phyloP scores from a whole-genome alignment of 1,284 basidiomycete species.

The Apiotrichum montevideense region DNA sequence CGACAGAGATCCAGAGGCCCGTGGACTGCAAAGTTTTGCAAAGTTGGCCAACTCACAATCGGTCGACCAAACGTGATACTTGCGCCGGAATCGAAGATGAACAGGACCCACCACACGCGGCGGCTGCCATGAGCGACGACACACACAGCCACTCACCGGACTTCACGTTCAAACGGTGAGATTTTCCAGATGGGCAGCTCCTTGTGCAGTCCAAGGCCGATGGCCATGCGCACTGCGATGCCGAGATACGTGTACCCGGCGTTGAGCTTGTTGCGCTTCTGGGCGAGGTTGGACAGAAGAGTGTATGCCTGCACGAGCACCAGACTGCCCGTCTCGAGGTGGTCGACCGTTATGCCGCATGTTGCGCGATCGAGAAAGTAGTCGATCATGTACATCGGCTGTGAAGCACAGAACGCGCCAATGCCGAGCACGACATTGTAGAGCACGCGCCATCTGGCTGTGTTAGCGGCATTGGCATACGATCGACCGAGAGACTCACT shows the following conservation, averaged over 20 bases:
- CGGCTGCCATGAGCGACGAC: constrained; percentile 1
- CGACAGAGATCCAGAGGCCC: no score
- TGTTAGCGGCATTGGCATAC: neutral
- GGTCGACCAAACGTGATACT: constrained; percentile 28
- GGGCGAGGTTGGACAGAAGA: constrained; percentile 25
- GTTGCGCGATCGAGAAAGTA: constrained; percentile 21
- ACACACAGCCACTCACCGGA: constrained; percentile 3
- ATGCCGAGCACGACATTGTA: constrained; percentile 20
- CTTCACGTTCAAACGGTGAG: constrained; percentile 27
- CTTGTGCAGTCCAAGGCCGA: constrained; percentile 28
- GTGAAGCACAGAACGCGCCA: constrained; percentile 22
- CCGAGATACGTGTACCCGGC: constrained; percentile 24
- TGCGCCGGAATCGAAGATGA: constrained; percentile 25
- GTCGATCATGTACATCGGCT: constrained; percentile 20
- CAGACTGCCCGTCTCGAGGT: constrained; percentile 23
- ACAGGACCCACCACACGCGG: constrained; percentile 30
- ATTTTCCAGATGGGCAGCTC: constrained; percentile 24
- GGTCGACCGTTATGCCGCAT: constrained; percentile 11
- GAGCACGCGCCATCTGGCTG: constrained; percentile 17
- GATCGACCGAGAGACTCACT: constrained; percentile 7
- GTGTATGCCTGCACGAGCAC: constrained; percentile 26
- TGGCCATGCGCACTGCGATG: constrained; percentile 30
- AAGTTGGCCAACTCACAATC: constrained; percentile 12
- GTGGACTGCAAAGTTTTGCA: neutral
- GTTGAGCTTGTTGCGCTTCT: constrained; percentile 28